These are phyloP conservation scores for Citrus unshiu DNA, from an alignment of 345 rosid species.

Conservation along the genomic window DNA sequence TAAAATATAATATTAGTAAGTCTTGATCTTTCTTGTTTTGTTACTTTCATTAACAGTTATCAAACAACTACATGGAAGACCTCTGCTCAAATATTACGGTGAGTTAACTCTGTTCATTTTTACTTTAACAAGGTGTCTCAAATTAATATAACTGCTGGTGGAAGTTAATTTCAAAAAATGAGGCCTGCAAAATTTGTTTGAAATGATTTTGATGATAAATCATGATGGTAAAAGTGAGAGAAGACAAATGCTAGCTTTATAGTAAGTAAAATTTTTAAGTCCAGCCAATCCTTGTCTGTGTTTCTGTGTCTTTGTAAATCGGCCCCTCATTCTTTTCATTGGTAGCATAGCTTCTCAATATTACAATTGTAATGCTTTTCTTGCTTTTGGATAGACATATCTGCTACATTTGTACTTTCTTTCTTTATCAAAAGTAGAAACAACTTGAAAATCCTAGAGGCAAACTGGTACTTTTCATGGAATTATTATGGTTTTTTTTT, in stretches of 20 bases:
- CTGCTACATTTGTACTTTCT: background rate
- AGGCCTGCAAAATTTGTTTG: background rate
- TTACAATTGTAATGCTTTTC: background rate
- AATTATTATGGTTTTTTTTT: background rate
- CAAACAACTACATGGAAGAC: constrained; percentile 71
- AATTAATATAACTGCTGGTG: background rate
- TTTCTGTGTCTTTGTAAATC: background rate
- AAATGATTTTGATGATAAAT: background rate
- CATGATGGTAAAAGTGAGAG: background rate
- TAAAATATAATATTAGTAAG: background rate
- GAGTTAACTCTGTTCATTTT: constrained; percentile 13
- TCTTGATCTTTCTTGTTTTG: background rate
- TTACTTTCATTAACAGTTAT: constrained; percentile 36
- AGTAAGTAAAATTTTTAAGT: background rate
- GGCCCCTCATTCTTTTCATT: background rate
- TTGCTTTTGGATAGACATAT: background rate
- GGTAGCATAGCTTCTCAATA: background rate
- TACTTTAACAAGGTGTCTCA: background rate
- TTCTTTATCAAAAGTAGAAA: background rate
- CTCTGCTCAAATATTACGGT: constrained; percentile 71
- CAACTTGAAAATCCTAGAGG: background rate
- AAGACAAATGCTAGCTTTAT: background rate
- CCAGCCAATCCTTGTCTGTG: background rate
- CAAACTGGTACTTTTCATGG: background rate
- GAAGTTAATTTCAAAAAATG: background rate